phyloP scores from a whole-genome alignment of 176 grass and related monocot genomes.

The Alopecurus myosuroides region DNA sequence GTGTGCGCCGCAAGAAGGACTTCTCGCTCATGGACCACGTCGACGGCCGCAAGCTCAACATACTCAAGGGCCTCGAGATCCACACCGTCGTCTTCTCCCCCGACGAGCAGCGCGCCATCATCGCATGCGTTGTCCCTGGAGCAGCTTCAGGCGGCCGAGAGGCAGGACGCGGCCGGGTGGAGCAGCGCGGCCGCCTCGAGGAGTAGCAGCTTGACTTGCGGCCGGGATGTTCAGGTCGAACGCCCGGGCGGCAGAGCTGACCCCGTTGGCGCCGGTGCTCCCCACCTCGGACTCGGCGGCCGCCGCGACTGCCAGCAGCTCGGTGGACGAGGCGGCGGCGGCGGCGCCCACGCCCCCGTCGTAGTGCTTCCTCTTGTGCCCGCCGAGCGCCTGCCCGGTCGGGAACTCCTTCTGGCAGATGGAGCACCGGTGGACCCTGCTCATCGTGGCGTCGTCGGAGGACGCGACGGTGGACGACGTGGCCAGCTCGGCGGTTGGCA shows the following conservation, averaged over 20 bases:
- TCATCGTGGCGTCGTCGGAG: conserved; percentile 17
- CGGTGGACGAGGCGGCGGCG: conserved; percentile 22
- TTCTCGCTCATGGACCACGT: conserved; percentile 50
- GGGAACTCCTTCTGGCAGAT: conserved; percentile 89
- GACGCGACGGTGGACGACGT: conserved; percentile 48
- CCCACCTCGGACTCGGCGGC: conserved; percentile 61
- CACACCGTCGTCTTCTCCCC: conserved; percentile 50
- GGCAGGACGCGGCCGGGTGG: too few relatives aligned
- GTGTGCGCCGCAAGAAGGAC: conserved; percentile 20
- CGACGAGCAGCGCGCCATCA: conserved; percentile 36
- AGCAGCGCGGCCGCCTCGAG: too few relatives aligned
- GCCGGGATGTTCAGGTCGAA: conserved; percentile 96
- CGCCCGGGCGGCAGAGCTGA: conserved; percentile 36
- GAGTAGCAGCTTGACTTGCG: too few relatives aligned
- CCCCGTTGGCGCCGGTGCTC: conserved; percentile 45
- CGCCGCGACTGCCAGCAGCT: neutral
- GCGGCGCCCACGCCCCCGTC: conserved; percentile 45
- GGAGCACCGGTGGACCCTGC: conserved; percentile 75
- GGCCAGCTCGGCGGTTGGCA: conserved; percentile 37
- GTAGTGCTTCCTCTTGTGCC: conserved; percentile 98
- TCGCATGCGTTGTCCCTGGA: conserved; percentile 34
- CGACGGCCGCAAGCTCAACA: conserved; percentile 28
- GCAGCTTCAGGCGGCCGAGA: too few relatives aligned
- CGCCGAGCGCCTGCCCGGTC: conserved; percentile 84
- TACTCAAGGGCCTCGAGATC: conserved; percentile 52